Percentiles rank a stretch among this genome's conserved stretches.
Evolutionary conservation across 1,139 yeast species (phyloP).

Genomic region (Debaryomycetaceae sp.): DNA sequence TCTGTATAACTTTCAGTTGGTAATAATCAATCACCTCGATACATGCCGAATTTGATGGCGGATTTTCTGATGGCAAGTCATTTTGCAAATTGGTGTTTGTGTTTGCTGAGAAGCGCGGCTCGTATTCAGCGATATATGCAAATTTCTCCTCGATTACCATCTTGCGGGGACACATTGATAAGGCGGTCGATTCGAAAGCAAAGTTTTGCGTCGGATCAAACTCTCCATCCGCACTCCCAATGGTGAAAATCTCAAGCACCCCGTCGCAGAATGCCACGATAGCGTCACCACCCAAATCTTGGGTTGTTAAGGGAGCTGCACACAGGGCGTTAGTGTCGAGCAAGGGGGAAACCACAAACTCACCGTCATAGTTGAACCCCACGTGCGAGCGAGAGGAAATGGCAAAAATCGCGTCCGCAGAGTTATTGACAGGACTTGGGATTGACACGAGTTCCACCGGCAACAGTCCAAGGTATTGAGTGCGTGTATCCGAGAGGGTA

Average conservation of each 20-base stretch:
- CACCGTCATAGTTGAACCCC: slow-evolving; percentile 12
- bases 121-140: slow-evolving; percentile 16
- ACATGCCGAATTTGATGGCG: slow-evolving; percentile 37
- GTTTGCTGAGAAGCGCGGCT: slow-evolving; percentile 1
- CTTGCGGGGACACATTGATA: slow-evolving; percentile 46
- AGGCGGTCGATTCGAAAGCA: slow-evolving; percentile 27
- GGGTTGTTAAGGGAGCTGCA: slow-evolving; percentile 49
- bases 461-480: slow-evolving; percentile 63
- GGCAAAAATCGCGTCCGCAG: slow-evolving; percentile 22
- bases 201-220: slow-evolving; percentile 36
- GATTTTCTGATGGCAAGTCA: slow-evolving; percentile 6
- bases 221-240: slow-evolving; percentile 30
- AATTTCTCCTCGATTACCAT: slow-evolving; percentile 22
- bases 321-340: slow-evolving; percentile 16
- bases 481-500: slow-evolving; percentile 52
- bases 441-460: slow-evolving; percentile 43
- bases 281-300: slow-evolving; percentile 51
- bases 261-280: slow-evolving; percentile 51
- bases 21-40: slow-evolving; percentile 39
- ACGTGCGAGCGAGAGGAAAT: slow-evolving; percentile 35
- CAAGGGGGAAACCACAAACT: slow-evolving; percentile 34
- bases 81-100: slow-evolving; percentile 5
- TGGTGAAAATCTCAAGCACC: slow-evolving; percentile 46
- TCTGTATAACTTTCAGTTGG: slow-evolving; percentile 24
- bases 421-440: slow-evolving; percentile 1